Evolutionary conservation across 202 grass and related monocot genomes (phyloP), one percentile per base, ranked within the genome.

Genomic region (Miscanthus sacchariflorus): DNA sequence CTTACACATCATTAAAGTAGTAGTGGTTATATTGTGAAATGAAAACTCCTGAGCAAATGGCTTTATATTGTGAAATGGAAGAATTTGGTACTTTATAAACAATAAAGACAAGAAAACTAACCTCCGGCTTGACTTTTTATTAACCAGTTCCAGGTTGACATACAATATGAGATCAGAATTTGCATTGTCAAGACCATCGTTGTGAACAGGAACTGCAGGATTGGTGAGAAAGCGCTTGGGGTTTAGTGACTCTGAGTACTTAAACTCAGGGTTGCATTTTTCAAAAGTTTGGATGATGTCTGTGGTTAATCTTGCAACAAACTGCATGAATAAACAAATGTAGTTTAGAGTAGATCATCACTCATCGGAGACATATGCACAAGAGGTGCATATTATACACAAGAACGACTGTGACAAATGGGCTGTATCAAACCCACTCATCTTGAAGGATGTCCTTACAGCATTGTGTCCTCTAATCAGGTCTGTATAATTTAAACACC

Each of bases 101-200:
- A 81, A 64, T 12, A 45, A 73, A 54, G n/a, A 87, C 1, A 79
- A 59, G 36, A 84, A 82, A 74, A 77, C 93, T 89, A 92, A 99
- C 97, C 94, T 99, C 78, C 84, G 84, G 23, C 87, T 89, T 39
- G 85, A 86, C 68, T 91, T 89, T 70, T 71, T 76, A 87, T 97
- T 95, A 85, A 95, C 76, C 88, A 99, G 84, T 78, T 93, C 94
- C 79, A 93, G 87, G 76, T 97, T 95, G 89, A 91, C 93, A 92
- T 97, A 93, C 84, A 99, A 84, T 68, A 99, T 95, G 48, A 99
- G 94, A 48, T 99, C 94, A 25, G 93, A 99, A 85, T 95, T 97
- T 83, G 88, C 91, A 95, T 99, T 99, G 68, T 99, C 97, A 92
- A 79, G 90, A 43, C 94, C 97, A 88, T 93, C 74, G 18, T 97